phyloP scores from a whole-genome alignment of 257 asterid genomes.

The Paulownia fortunei region DNA sequence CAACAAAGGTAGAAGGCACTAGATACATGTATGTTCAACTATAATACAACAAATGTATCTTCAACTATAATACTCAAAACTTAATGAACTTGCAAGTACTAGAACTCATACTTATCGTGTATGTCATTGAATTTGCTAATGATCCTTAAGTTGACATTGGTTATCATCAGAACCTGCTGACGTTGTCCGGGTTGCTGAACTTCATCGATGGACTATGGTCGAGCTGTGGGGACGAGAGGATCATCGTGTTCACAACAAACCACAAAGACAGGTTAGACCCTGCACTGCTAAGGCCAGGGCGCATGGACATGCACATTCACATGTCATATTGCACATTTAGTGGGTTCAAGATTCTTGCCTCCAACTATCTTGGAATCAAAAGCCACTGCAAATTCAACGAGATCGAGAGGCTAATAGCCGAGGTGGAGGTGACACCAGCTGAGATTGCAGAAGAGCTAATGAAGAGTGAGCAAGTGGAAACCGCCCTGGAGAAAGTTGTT shows the following conservation, averaged over 20 bases:
- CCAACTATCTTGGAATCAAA: slow-evolving; percentile 40
- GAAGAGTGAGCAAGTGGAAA: slow-evolving; percentile 10
- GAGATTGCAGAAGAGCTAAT: background rate
- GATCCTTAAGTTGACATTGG: background rate
- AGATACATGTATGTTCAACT: too few relatives aligned
- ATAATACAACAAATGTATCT: too few relatives aligned
- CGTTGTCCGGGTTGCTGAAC: slow-evolving; percentile 42
- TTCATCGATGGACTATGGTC: slow-evolving; percentile 43
- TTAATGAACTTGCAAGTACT: background rate
- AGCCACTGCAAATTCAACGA: background rate
- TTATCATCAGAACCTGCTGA: background rate
- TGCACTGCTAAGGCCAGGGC: slow-evolving; percentile 47
- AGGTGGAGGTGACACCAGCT: background rate
- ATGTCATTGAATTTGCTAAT: too few relatives aligned
- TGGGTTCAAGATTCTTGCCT: slow-evolving; percentile 44
- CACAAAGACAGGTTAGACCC: slow-evolving; percentile 48
- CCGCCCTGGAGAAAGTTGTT: background rate
- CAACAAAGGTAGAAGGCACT: too few relatives aligned
- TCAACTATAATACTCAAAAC: too few relatives aligned
- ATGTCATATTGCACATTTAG: slow-evolving; percentile 43
- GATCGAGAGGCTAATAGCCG: background rate
- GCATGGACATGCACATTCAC: slow-evolving; percentile 52
- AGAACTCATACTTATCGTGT: too few relatives aligned
- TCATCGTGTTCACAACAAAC: slow-evolving; percentile 46
- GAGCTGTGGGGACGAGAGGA: slow-evolving; percentile 49